phyloP scores from a whole-genome alignment of 164 flowering plant species.

The Macadamia integrifolia region DNA sequence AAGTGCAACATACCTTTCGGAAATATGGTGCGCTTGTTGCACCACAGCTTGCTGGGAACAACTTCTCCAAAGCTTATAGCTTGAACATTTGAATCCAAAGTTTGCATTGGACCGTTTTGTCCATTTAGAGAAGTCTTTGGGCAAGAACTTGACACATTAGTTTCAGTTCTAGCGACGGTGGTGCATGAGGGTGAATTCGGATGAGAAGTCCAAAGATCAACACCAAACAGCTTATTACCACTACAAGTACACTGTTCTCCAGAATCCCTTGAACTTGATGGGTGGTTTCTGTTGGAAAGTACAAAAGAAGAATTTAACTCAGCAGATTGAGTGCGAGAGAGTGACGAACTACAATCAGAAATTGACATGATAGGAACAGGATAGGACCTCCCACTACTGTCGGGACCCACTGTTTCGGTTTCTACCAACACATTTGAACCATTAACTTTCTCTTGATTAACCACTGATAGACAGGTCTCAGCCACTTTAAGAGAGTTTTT shows the following conservation, averaged over 20 bases:
- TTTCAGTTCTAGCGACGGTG: conserved; percentile 14
- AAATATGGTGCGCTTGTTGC: conserved; percentile 49
- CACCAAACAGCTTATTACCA: conserved; percentile 34
- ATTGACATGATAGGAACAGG: background rate
- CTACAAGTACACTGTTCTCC: conserved; percentile 6
- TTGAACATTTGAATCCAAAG: conserved; percentile 30
- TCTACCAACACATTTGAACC: conserved; percentile 10
- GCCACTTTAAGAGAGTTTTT: conserved; percentile 5
- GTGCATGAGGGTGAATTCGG: conserved; percentile 12
- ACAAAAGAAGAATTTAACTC: conserved; percentile 11
- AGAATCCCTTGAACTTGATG: conserved; percentile 15
- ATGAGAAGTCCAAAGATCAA: conserved; percentile 21
- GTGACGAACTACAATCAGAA: conserved; percentile 6
- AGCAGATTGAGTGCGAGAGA: conserved; percentile 3
- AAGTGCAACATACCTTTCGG: conserved; percentile 51
- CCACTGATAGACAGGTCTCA: conserved; percentile 3
- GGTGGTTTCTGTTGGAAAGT: background rate
- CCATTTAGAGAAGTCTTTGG: conserved; percentile 6
- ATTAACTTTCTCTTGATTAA: conserved; percentile 13
- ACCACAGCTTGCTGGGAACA: conserved; percentile 53
- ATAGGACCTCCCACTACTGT: conserved; percentile 1
- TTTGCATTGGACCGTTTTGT: conserved; percentile 7
- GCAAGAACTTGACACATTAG: conserved; percentile 1
- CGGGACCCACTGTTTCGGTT: conserved; percentile 7
- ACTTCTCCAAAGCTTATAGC: conserved; percentile 46